Percentiles rank a stretch among this genome's conserved stretches.
These are phyloP conservation scores for Pythium coloratum DNA, from an alignment of 352 stramenopile species.

Conservation along the genomic window DNA sequence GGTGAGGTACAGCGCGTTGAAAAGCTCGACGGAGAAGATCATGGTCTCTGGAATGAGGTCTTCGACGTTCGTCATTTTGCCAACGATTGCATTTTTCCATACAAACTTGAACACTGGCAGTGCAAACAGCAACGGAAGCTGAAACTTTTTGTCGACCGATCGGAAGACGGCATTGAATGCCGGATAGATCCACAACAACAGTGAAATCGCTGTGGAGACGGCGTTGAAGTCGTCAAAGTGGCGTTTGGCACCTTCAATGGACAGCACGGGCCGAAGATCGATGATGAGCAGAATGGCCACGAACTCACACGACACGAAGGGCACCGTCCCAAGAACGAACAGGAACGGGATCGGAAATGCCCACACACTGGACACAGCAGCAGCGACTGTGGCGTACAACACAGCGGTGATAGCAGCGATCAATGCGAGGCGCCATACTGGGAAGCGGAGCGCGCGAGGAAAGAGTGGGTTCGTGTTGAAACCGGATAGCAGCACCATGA, in stretches of 20 bases:
- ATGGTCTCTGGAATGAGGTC: constrained; percentile 15
- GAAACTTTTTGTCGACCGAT: background rate
- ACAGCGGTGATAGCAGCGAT: background rate
- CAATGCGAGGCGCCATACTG: background rate
- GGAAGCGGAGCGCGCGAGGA: background rate
- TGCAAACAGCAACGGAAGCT: constrained; percentile 3
- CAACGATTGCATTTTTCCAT: constrained; percentile 8
- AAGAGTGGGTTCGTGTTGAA: background rate
- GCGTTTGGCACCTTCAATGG: background rate
- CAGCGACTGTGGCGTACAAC: background rate
- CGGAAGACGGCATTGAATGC: constrained; percentile 4
- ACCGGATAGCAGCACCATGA: background rate
- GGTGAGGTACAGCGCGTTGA: constrained; percentile 19
- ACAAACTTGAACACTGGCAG: constrained; percentile 13
- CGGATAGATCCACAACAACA: constrained; percentile 10
- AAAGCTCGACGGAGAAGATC: constrained; percentile 21
- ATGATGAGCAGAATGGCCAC: background rate
- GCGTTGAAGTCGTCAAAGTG: background rate
- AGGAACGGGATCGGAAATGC: constrained; percentile 16
- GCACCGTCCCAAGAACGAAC: background rate
- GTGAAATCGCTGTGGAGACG: background rate
- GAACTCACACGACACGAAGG: background rate
- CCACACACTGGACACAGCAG: constrained; percentile 3
- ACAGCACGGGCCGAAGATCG: background rate
- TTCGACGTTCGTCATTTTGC: constrained; percentile 12